Evolutionary conservation across 2,329 filamentous ascomycete genomes (phyloP), one percentile per base, ranked within the genome.

Genomic region (Chaetothyriales sp.): DNA sequence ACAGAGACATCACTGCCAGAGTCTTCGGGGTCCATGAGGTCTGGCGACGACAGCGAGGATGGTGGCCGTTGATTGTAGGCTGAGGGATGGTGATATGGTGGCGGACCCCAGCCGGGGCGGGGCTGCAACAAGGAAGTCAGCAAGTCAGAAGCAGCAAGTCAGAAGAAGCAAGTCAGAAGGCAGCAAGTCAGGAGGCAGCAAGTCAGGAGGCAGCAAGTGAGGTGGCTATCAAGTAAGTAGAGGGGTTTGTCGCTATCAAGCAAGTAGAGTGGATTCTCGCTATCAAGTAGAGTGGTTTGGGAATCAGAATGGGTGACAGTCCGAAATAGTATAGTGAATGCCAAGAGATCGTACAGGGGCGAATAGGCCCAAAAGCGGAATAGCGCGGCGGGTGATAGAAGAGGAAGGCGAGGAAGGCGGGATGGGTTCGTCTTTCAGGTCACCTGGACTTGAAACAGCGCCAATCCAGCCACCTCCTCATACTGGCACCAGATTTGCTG

Each of bases 1-100:
- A 53, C 50, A 9, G 58, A 58, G 42, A 58, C 52, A 53, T 60
- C 58, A 50, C 58, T 60, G 46, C 53, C 55, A 5, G 56, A 57
- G 42, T 53, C 55, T 26, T 60, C 58, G 9, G 58, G 55, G 9
- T 60, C 57, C 53, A 60, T 55, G 8, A 51, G 22, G 48, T 55
- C 51, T 18, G 39, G 45, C 26, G 46, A 25, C 10, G 49, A 22
- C 6, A 53, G 44, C 22, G 55, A 43, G 43, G 18, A 26, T 45
- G 43, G 43, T 47, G 22, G 45, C 18, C 45, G 45, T 19, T 18
- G 32, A 15, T 39, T 39, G 32, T 39, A 39, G 12, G 32, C 32
- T 5, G 32, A 15, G 3, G 32, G 32, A 39, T 39, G 32, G 15
- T 39, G 32, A 15, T 39, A 39, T 12, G 32, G 32, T 2, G 32